Conservation (phyloP, 352 stramenopile species). For the Elongisporangium anandrum region DNA sequence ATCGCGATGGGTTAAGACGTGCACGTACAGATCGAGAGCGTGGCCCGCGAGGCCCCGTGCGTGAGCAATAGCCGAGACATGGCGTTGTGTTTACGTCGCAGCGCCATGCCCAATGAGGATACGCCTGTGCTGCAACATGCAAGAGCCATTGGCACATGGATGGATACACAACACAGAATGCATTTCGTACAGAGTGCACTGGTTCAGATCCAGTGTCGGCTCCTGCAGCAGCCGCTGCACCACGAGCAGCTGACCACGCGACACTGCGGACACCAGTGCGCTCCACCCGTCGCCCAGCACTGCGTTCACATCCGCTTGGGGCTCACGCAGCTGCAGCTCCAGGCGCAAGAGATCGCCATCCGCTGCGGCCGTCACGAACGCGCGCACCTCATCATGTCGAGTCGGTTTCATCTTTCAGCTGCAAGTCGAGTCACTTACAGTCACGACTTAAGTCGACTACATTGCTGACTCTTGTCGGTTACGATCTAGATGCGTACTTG, state of each 20-base stretch:
- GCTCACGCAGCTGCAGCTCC: conserved; percentile 28
- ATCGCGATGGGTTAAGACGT: not conserved
- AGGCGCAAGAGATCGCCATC: conserved; percentile 30
- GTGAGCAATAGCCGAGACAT: conserved; percentile 37
- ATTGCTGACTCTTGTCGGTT: not conserved
- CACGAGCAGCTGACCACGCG: conserved; percentile 36
- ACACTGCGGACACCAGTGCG: conserved; percentile 62
- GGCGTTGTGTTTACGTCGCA: conserved; percentile 38
- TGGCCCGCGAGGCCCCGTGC: conserved; percentile 49
- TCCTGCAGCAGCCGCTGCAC: conserved; percentile 34
- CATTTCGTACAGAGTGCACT: conserved; percentile 41
- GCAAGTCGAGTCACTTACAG: not conserved
- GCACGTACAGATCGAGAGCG: conserved; percentile 31
- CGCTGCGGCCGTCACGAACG: conserved; percentile 49
- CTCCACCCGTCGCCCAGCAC: conserved; percentile 61
- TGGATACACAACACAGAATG: not conserved
- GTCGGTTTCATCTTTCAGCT: not conserved
- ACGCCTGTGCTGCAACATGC: conserved; percentile 29
- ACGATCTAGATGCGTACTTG: not conserved
- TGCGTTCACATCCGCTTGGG: conserved; percentile 41
- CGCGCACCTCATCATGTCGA: conserved; percentile 8
- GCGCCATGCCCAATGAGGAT: conserved; percentile 51
- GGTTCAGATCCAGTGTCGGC: conserved; percentile 44
- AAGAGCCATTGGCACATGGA: not conserved
- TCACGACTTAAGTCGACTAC: not conserved